These are phyloP conservation scores for Globisporangium cystogenes DNA, from an alignment of 352 stramenopile genomes.

Conservation along the genomic window DNA sequence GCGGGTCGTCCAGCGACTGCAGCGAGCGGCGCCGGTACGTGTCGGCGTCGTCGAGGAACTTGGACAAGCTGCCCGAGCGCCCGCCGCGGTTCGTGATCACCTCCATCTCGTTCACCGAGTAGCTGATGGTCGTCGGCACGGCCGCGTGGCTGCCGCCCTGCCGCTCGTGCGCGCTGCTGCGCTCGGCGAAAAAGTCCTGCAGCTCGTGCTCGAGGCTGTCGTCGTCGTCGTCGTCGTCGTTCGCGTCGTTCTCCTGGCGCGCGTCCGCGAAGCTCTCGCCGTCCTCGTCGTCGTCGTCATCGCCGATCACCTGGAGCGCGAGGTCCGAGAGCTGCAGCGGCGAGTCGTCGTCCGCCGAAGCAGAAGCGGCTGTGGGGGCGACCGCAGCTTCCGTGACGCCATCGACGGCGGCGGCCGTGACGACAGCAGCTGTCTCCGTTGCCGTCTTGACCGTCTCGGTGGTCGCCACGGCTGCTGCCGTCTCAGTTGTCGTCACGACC, in stretches of 20 bases:
- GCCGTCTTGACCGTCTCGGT: background rate
- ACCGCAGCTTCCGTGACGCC: background rate
- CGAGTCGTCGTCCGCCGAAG: background rate
- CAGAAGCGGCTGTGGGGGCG: background rate
- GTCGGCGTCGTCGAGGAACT: slow-evolving; percentile 75
- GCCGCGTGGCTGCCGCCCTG: slow-evolving; percentile 1
- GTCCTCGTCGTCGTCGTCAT: slow-evolving; percentile 1
- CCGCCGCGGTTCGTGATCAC: slow-evolving; percentile 73
- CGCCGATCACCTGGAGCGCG: background rate
- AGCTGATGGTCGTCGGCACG: slow-evolving; percentile 63
- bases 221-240: slow-evolving; percentile 16
- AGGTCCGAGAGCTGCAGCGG: slow-evolving; percentile 7
- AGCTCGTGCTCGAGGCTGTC: slow-evolving; percentile 18
- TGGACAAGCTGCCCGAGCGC: slow-evolving; percentile 64
- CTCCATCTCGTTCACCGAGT: slow-evolving; percentile 82
- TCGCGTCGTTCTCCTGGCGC: slow-evolving; percentile 19
- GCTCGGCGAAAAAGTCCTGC: slow-evolving; percentile 14
- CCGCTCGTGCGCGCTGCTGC: slow-evolving; percentile 5
- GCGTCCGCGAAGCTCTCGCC: slow-evolving; percentile 9
- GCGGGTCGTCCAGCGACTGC: slow-evolving; percentile 59
- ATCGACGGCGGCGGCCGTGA: background rate
- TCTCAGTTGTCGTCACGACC: background rate
- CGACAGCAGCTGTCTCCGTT: background rate
- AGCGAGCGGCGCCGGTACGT: slow-evolving; percentile 68
- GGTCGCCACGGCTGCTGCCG: background rate